Base-by-base conservation (phyloP, 192 early-diverging fungal species). In the Entrophospora sp. region DNA sequence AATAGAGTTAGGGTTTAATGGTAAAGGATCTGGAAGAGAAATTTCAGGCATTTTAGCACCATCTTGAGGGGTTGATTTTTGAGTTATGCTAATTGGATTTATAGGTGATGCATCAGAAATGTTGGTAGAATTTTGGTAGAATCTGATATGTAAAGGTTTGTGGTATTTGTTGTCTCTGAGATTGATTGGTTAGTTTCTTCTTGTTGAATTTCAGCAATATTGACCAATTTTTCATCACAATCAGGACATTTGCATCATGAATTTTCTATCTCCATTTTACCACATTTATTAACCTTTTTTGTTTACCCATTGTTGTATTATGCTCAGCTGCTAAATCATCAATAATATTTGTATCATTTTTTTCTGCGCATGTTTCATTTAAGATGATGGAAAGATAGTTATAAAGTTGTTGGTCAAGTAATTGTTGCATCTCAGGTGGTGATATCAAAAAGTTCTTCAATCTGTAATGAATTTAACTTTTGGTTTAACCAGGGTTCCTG, bases 51-150 rank as follows among this genome's bases (percentile, higher is more conserved):
- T 28, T 4, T 9, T 7, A 55, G 30, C 52, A 16, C 25, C 25
- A 22, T 34, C 4, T 4, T 55, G 3, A 14, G 35, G 1, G 8
- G 13, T 18, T 22, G 16, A 2, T 58, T 25, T 58, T 25, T 58
- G 56, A 13, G 34, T 58, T 24, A 58, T 58, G 12, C 56, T 58
- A 58, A 58, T 58, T 36, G n/a, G n/a, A n/a, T n/a, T n/a, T n/a
- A n/a, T n/a, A n/a, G 12, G 4, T 58, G 31, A 8, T 14, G 28
- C 12, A 36, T 2, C 1, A 5, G 3, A 35, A 18, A 16, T 1
- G 4, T 58, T 25, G 7, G 13, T 34, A 3, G 34, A 9, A 5
- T 58, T 34, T 20, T 5, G 5, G 37, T 58, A n/a, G 1, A 10
- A 25, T 40, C 18, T 58, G 16, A 24, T 16, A 36, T 36, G 10